A percentile compares a stretch with the other conserved stretches of the same genome.
These are phyloP conservation scores for Ambrosia trifida DNA, from an alignment of 129 eudicot genomes.

Conservation along the genomic window DNA sequence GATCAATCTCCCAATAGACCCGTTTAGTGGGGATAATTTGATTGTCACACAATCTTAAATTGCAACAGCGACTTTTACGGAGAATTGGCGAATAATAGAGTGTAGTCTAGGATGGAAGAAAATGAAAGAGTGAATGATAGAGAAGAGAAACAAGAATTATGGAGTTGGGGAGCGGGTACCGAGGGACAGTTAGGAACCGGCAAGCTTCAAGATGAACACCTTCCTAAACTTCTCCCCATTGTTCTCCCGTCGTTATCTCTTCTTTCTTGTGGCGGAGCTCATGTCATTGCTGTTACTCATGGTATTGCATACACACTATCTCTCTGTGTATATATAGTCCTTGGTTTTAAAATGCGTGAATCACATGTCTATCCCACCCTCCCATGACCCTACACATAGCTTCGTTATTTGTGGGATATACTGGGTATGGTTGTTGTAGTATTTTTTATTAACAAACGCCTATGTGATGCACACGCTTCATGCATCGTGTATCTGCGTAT, in stretches of 20 bases:
- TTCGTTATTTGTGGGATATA: no score
- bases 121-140: conserved; percentile 28
- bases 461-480: no score
- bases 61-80: background rate
- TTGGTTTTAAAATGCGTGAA: no score
- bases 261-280: conserved; percentile 94
- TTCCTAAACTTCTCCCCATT: conserved; percentile 57
- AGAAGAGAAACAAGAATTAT: conserved; percentile 41
- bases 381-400: no score
- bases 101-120: conserved; percentile 23
- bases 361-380: no score
- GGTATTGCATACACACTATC: conserved; percentile 32
- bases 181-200: conserved; percentile 87
- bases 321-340: background rate
- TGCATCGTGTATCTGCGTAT: no score
- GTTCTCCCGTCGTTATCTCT: conserved; percentile 44
- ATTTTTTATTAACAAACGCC: no score
- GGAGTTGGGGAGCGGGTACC: conserved; percentile 99
- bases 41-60: background rate
- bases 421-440: no score
- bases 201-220: conserved; percentile 57
- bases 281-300: conserved; percentile 72
- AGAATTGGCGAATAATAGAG: background rate
- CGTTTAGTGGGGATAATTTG: conserved; percentile 6
- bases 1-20: no score